Base-by-base conservation (phyloP, 441 rosid species). In the Bruguiera hainesii region DNA sequence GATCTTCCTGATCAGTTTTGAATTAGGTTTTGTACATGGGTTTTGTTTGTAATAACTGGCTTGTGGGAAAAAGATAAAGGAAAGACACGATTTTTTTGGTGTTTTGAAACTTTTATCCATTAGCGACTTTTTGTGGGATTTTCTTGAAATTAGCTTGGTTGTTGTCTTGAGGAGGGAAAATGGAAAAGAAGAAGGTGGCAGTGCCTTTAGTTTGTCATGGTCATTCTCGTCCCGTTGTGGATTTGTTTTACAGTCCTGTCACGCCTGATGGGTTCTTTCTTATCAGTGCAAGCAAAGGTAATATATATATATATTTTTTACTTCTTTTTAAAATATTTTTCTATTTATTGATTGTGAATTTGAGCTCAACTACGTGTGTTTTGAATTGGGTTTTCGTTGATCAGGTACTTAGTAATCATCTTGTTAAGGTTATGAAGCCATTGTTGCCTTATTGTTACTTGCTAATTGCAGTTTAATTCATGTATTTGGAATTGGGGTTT, bases 181-280 rank as follows among this genome's bases (percentile, higher is more conserved):
- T 87, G 93, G 85, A 89, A 50, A 86, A 89, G 84, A 76, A 81
- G 77, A 82, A 78, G 73, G 80, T 84, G 76, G 86, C 85, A 8
- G 92, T 82, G 70, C 97, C 98, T 25, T 80, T 93, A 74, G 96
- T 93, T 6, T 93, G 97, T 83, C 98, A 93, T 53, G 98, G 97
- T 25, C 98, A 93, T 82, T 93, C 98, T n/a, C 87, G 97, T 66
- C 98, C 98, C 6, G 97, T 93, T 19, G 97, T 93, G 67, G 97
- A 89, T 83, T 82, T 93, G 51, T 85, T 81, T 70, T 93, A 93
- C 79, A 94, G 96, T 69, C 98, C 97, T 60, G 73, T 84, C 64
- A 91, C 98, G 65, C 96, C 96, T 4, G 98, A 94, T 85, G 98
- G 98, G 7, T 93, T 85, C 82, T 93, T 93, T 59, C 90, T 91